Evolutionary conservation across 2,329 filamentous ascomycete genomes (phyloP).

Genomic region (Cytospora chrysosperma): DNA sequence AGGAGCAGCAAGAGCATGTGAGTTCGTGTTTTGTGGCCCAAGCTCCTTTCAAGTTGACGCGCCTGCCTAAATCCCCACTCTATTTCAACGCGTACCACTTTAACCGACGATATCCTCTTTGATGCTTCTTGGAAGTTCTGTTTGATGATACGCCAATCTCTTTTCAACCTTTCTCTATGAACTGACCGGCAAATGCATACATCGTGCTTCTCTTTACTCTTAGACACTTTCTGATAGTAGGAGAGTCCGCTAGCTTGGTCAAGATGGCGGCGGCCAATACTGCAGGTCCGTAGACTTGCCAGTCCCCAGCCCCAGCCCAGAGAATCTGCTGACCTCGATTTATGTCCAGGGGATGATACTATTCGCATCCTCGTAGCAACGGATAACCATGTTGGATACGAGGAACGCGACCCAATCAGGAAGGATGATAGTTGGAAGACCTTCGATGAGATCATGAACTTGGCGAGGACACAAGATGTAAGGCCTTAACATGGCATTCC

Average conservation of each 20-base stretch:
- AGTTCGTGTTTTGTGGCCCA: conserved; percentile 11
- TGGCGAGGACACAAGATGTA: conserved; percentile 81
- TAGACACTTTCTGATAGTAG: neutral
- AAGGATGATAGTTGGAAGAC: conserved; percentile 96
- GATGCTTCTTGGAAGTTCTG: neutral
- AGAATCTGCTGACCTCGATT: neutral
- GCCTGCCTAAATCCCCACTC: conserved; percentile 14
- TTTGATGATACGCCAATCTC: neutral
- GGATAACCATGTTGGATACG: conserved; percentile 97
- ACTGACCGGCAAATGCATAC: neutral
- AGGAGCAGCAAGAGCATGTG: conserved; percentile 4
- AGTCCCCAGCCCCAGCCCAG: neutral
- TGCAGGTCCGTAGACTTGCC: conserved; percentile 27
- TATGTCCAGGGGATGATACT: conserved; percentile 63
- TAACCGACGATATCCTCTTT: neutral
- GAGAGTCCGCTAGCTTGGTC: neutral
- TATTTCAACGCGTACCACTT: conserved; percentile 9
- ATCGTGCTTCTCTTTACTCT: neutral
- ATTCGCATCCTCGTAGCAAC: conserved; percentile 93
- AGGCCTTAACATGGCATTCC: conserved; percentile 14
- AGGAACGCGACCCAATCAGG: conserved; percentile 89
- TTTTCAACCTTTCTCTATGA: neutral
- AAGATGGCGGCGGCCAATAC: conserved; percentile 30
- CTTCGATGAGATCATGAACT: conserved; percentile 91
- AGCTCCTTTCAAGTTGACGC: conserved; percentile 6